These are phyloP conservation scores for Anisodus acutangulus DNA, from an alignment of 257 asterid genomes.

Conservation along the genomic window DNA sequence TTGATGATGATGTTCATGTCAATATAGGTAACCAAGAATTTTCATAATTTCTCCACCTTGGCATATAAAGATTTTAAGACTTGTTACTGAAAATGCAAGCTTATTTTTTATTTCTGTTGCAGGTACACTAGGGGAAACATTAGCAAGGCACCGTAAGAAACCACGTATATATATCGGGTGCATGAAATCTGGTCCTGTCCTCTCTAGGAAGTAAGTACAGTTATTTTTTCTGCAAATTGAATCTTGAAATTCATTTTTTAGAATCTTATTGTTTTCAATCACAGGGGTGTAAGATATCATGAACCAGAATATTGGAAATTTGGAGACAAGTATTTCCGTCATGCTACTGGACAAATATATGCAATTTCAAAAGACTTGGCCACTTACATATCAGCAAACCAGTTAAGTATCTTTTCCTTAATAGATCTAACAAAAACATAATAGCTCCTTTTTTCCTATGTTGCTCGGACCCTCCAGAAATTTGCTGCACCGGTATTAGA, in stretches of 20 bases:
- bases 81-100: not conserved
- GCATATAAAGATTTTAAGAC: not conserved
- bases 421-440: not conserved
- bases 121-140: conserved; percentile 84
- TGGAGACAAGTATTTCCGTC: conserved; percentile 95
- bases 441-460: not conserved
- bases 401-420: conserved; percentile 50
- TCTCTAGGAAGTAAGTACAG: conserved; percentile 65
- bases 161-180: conserved; percentile 79
- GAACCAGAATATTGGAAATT: conserved; percentile 96
- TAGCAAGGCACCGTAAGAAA: conserved; percentile 68
- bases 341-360: conserved; percentile 90
- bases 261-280: conserved; percentile 6
- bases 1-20: conserved; percentile 93
- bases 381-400: conserved; percentile 67
- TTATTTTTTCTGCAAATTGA: not conserved
- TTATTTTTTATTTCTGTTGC: conserved; percentile 36
- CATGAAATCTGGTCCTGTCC: conserved; percentile 97
- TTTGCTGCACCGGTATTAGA: too few species aligned
- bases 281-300: conserved; percentile 91
- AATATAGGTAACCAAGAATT: conserved; percentile 62
- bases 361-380: conserved; percentile 90
- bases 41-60: not conserved
- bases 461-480: too few species aligned
- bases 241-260: not conserved